Base-by-base conservation (phyloP, 352 stramenopile genomes). In the Pythium pectinolyticum region DNA sequence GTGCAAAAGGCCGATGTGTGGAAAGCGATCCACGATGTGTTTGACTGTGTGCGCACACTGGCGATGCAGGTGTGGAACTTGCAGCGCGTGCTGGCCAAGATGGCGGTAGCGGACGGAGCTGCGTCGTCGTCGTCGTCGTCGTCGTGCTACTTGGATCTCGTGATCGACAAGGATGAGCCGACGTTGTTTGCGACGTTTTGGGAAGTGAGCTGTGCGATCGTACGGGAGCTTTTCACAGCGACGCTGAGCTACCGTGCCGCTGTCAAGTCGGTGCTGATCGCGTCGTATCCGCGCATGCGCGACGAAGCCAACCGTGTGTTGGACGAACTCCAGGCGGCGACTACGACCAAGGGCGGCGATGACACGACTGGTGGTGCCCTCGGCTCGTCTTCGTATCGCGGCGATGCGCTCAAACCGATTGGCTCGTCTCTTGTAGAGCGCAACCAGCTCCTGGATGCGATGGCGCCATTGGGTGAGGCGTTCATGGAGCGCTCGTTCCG, bases 1-100 rank as follows among this genome's bases (percentile, higher is more conserved):
- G 50, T 69, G 22, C 78, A 92, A 28, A 90, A 90, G 41, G 77
- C 78, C 0, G 83, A 93, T 27, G 64, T 91, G 28, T 95, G 86
- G 86, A 89, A 89, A 43, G 84, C 86, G 14, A 74, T 91, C 25
- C 78, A 95, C 47, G 77, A 91, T 49, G 73, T 94, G 1, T 90
- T 95, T 63, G 80, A 93, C 35, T 72, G 70, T 27, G 74, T 94
- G 14, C 83, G 82, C 17, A 52, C 72, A 0, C 75, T 90, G 60
- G 84, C 85, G 20, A 60, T 95, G 1, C 82, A 94, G 70, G 84
- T 95, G 25, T 95, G 86, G 86, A 93, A 92, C 66, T 59, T 95
- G 27, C 80, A 95, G 70, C 84, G 84, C n/a, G 85, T 94, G 39
- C 74, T 95, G n/a, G 55, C 78, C 8, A 93, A 94, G 66, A 89